Evolutionary conservation across 192 early-diverging fungal genomes (phyloP), one percentile per base, ranked within the genome.

Genomic region (Coemansia sp.): DNA sequence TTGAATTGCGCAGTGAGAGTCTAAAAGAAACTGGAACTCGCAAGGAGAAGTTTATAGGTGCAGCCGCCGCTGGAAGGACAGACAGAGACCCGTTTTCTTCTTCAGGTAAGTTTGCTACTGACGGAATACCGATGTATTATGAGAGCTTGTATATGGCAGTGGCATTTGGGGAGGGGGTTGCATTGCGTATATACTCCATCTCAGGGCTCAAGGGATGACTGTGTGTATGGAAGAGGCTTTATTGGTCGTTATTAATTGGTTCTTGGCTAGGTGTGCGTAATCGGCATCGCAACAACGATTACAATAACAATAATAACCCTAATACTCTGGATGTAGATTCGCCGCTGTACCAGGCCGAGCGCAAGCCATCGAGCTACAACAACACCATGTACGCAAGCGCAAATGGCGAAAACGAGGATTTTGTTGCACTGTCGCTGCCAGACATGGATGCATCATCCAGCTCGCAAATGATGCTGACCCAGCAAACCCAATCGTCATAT

Each of bases 1-100:
- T 99, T n/a, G 95, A 99, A 74, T 87, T 98, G 42, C 87, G 98
- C 21, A 98, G 94, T 59, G 86, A 91, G 79, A 98, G 98, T 77
- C 91, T 99, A 87, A 95, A 94, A 84, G 93, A 93, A 47, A 89
- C 95, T 58, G 96, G 95, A 57, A 85, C 77, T 42, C 85, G 97
- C 58, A 84, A 91, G 49, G 96, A 99, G 52, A 94, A 99, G 80
- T 98, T 98, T 74, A 83, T 95, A 76, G 83, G 75, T 44, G 43
- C 66, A 0, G 62, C 75, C 6, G 75, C 79, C 4, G 53, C 67
- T 6, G 70, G 64, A 5, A 63, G 61, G 4, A 70, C 69, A 1
- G 68, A 72, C 13, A 66, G 26, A 9, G 40, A 64, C 49, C 52
- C 47, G 9, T 70, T 76, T 56, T 70, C 68, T 6, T 63, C 72